Evolutionary conservation across 2,329 filamentous ascomycete species (phyloP), one percentile per base, ranked within the genome.

Genomic region (Fusarium redolens): DNA sequence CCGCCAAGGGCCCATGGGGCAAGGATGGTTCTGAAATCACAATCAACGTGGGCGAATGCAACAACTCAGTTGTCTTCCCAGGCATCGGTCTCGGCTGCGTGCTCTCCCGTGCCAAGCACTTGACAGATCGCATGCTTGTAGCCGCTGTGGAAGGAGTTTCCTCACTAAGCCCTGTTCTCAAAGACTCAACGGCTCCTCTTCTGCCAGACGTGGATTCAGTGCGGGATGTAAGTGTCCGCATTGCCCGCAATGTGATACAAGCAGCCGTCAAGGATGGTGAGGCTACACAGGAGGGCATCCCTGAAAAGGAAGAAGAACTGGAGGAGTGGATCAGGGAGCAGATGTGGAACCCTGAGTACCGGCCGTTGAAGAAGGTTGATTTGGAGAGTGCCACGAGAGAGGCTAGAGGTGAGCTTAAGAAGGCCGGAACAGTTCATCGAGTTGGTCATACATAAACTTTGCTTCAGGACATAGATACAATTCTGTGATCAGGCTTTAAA

Each of bases 61-160:
- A 97, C 83, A 97, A 97, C 82, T 92, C 91, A 2, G 93, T 93
- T 38, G 92, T 92, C 20, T 97, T 97, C 81, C 94, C 94, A 0
- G 94, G 94, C 1, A 96, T 97, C 65, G 94, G 94, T 0, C 90
- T 97, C 2, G 95, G 94, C 15, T 89, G 89, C 12, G 89, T 97
- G 0, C 87, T 97, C 3, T 91, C 87, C 31, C 90, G 93, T 18
- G 86, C 92, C 5, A 86, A 84, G 17, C 85, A 91, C 1, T 82
- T 97, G 33, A 92, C 92, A 0, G 91, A 95, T 69, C 88, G 89
- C 70, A 95, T 97, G 90, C 89, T 97, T 17, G 92, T 97, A 0
- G 92, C 93, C 1, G 95, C 94, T 0, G 91, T 93, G 6, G 88
- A 92, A 76, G 92, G 91, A 5, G 88, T 97, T 1, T 91, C 93